phyloP scores from a whole-genome alignment of 805 yeast genomes.

The Candida chilensis region DNA sequence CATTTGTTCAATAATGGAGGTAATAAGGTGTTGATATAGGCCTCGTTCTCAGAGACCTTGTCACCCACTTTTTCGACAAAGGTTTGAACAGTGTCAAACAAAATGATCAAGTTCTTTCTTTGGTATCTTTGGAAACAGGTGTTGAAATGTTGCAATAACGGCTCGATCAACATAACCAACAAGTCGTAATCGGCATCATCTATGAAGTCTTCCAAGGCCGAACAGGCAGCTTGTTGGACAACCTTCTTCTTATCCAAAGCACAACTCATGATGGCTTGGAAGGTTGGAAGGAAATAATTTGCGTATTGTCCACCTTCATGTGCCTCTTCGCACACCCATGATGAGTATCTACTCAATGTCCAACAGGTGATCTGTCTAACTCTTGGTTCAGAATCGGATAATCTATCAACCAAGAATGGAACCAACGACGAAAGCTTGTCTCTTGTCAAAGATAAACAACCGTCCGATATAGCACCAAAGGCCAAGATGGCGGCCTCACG shows the following conservation, averaged over 20 bases:
- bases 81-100: slow-evolving; percentile 89
- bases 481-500: slow-evolving; percentile 93
- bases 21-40: slow-evolving; percentile 50
- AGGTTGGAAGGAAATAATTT: slow-evolving; percentile 64
- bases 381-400: slow-evolving; percentile 68
- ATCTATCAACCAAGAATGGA: slow-evolving; percentile 76
- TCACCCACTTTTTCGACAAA: slow-evolving; percentile 71
- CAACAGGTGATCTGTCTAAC: slow-evolving; percentile 93
- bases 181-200: slow-evolving; percentile 63
- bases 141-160: slow-evolving; percentile 61
- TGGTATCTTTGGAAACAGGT: slow-evolving; percentile 73
- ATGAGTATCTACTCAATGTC: slow-evolving; percentile 81
- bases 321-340: slow-evolving; percentile 74
- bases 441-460: slow-evolving; percentile 65
- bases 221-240: slow-evolving; percentile 93
- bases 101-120: slow-evolving; percentile 67
- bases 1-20: slow-evolving; percentile 83
- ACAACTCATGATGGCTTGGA: slow-evolving; percentile 67
- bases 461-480: slow-evolving; percentile 90
- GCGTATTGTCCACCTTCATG: slow-evolving; percentile 52
- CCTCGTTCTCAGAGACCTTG: slow-evolving; percentile 44
- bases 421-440: slow-evolving; percentile 72
- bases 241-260: slow-evolving; percentile 78
- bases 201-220: slow-evolving; percentile 75
- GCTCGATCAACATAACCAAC: slow-evolving; percentile 54